Conservation (phyloP, 164 flowering plant genomes). For the Protea cynaroides region DNA sequence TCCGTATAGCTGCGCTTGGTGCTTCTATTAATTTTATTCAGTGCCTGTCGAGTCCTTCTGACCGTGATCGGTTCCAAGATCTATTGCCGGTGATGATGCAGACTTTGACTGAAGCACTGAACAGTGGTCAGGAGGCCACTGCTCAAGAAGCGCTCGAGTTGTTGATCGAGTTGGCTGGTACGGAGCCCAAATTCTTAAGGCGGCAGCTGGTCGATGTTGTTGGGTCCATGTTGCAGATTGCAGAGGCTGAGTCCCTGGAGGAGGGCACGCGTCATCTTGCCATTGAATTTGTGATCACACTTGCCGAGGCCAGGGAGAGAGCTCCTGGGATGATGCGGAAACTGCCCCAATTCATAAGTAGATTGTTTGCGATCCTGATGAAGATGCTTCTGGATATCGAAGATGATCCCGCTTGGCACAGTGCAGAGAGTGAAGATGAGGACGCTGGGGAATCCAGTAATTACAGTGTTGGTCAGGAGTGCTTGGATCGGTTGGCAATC, state of each 20-base stretch:
- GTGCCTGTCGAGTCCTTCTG: conserved; percentile 9
- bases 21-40: conserved; percentile 24
- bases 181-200: conserved; percentile 24
- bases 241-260: conserved; percentile 21
- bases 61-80: conserved; percentile 23
- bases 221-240: conserved; percentile 24
- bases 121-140: conserved; percentile 12
- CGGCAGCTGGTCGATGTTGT: conserved; percentile 20
- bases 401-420: conserved; percentile 23
- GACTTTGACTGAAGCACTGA: conserved; percentile 18
- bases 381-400: conserved; percentile 24
- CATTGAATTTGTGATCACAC: conserved; percentile 25
- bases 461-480: conserved; percentile 23
- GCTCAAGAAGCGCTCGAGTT: conserved; percentile 28
- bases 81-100: conserved; percentile 23
- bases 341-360: conserved; percentile 20
- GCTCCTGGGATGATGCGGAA: conserved; percentile 28
- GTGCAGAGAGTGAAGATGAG: conserved; percentile 21
- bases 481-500: conserved; percentile 24
- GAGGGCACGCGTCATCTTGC: conserved; percentile 28
- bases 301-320: conserved; percentile 26
- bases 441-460: conserved; percentile 24
- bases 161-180: conserved; percentile 25
- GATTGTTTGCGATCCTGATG: conserved; percentile 23
- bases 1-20: conserved; percentile 22